Conservation (phyloP, 352 stramenopile species). For the Pythium angustatum region DNA sequence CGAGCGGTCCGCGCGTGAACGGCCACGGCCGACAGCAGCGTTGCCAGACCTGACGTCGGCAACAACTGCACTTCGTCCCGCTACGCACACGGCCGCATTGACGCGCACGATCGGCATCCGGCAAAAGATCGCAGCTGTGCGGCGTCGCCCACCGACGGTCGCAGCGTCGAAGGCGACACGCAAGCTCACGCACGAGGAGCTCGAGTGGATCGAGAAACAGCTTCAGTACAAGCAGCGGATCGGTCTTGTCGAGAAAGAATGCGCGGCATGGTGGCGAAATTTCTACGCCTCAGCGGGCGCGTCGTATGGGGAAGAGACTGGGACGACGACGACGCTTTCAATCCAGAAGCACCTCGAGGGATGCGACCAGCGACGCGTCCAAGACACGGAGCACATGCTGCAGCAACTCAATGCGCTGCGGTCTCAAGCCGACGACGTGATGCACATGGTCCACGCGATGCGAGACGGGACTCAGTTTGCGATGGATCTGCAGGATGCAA, state of each 20-base stretch:
- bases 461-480: conserved; percentile 47
- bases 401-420: conserved; percentile 41
- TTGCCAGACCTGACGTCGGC: too few species aligned
- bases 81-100: conserved; percentile 9
- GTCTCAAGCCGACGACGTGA: conserved; percentile 32
- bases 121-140: conserved; percentile 41
- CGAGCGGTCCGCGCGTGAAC: conserved; percentile 32
- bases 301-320: neutral
- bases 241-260: conserved; percentile 56
- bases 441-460: conserved; percentile 50
- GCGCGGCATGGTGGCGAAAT: conserved; percentile 41
- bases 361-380: conserved; percentile 25
- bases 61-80: neutral
- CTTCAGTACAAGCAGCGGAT: conserved; percentile 44
- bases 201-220: conserved; percentile 71
- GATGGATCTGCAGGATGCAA: conserved; percentile 48
- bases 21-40: conserved; percentile 18
- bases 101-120: neutral
- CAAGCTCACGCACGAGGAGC: conserved; percentile 39
- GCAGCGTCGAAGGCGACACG: neutral
- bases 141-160: conserved; percentile 26
- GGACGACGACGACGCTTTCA: conserved; percentile 15
- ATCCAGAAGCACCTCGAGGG: conserved; percentile 55
- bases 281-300: conserved; percentile 45
- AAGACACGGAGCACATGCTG: conserved; percentile 38